Conservation (phyloP, 2,329 filamentous ascomycete species). For the Trichophyton schoenleinii region DNA sequence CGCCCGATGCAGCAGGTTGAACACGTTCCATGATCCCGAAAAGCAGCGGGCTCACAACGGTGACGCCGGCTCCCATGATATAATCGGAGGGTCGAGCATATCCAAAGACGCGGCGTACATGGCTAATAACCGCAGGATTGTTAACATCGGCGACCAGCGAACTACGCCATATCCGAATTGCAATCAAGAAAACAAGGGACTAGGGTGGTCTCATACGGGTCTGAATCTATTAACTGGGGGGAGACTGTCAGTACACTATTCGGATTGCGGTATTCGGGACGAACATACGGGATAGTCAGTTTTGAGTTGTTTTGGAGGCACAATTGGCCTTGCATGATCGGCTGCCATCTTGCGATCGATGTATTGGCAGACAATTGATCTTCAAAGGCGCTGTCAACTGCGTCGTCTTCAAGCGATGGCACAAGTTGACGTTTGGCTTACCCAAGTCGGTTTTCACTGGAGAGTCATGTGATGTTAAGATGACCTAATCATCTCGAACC, state of each 20-base stretch:
- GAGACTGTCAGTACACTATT: constrained; percentile 6
- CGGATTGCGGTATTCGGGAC: neutral
- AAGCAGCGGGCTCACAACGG: constrained; percentile 58
- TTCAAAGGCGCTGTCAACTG: neutral
- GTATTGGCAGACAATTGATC: constrained; percentile 4
- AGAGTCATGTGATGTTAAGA: neutral
- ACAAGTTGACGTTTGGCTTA: neutral
- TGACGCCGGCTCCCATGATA: constrained; percentile 52
- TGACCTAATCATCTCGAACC: neutral
- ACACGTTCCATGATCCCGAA: constrained; percentile 73
- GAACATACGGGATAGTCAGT: constrained; percentile 74
- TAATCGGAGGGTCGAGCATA: constrained; percentile 86
- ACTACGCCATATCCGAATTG: neutral
- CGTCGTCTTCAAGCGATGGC: neutral
- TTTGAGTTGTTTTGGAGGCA: constrained; percentile 65
- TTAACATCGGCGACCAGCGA: neutral
- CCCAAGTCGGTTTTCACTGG: neutral
- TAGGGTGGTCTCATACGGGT: constrained; percentile 58
- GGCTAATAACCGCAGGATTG: constrained; percentile 40
- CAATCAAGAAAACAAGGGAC: neutral
- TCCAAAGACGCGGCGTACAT: constrained; percentile 76
- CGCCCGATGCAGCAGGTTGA: constrained; percentile 71
- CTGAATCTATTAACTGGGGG: constrained; percentile 87
- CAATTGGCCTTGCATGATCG: constrained; percentile 35
- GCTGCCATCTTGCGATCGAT: constrained; percentile 22